A percentile compares a stretch with the other conserved stretches of the same genome.
These are phyloP conservation scores for Phytophthora pini DNA, from an alignment of 352 stramenopile genomes.

Conservation along the genomic window DNA sequence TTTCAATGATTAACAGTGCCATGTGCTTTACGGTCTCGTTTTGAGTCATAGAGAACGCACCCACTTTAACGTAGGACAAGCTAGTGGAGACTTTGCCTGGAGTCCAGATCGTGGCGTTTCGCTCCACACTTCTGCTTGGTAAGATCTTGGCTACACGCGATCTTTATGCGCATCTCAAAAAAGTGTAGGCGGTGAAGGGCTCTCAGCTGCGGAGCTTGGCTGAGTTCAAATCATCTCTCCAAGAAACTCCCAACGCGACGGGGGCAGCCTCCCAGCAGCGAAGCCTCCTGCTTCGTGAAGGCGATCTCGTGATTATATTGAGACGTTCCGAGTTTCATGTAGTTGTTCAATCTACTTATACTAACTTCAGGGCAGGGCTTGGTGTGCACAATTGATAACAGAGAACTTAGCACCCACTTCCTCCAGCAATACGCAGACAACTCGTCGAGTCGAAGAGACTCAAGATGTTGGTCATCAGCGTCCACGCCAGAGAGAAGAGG, in stretches of 20 bases:
- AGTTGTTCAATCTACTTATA: no score
- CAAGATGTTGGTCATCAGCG: constrained; percentile 69
- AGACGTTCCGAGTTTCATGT: no score
- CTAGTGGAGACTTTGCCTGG: background rate
- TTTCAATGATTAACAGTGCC: background rate
- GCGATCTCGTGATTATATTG: no score
- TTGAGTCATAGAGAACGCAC: no score
- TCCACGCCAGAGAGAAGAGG: constrained; percentile 50
- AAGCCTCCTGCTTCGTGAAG: no score
- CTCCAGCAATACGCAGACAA: constrained; percentile 57
- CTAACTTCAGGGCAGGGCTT: no score
- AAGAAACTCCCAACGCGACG: no score
- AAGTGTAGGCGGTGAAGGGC: constrained; percentile 33
- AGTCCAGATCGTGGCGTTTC: constrained; percentile 1
- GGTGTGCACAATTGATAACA: no score
- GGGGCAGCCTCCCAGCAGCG: no score
- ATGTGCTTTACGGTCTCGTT: no score
- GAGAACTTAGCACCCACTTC: constrained; percentile 42
- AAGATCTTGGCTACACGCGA: constrained; percentile 4
- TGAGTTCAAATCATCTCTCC: background rate
- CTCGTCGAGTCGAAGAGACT: constrained; percentile 57
- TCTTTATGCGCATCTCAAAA: constrained; percentile 22
- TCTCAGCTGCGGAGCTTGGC: constrained; percentile 7
- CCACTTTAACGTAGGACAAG: constrained; percentile 17
- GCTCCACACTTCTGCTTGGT: constrained; percentile 8